A percentile compares a stretch with the other conserved stretches of the same genome.
Evolutionary conservation across 208 protist genomes (phyloP).

Genomic region (Acanthamoeba rhysodes): DNA sequence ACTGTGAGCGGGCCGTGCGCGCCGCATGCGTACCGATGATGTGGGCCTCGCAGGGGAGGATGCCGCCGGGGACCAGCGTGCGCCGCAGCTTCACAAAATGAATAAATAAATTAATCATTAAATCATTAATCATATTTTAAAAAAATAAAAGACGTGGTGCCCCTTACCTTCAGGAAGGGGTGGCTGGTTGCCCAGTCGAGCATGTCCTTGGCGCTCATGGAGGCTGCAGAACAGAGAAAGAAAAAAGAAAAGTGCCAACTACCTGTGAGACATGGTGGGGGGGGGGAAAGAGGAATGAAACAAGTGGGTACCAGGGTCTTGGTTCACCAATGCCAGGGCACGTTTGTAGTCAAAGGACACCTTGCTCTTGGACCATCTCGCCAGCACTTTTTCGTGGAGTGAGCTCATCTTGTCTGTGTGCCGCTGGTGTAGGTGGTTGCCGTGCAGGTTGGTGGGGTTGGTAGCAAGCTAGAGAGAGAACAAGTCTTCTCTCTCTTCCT

Average conservation of each 20-base stretch:
- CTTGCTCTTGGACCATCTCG: not conserved
- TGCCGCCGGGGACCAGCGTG: not conserved
- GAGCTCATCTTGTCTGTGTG: not conserved
- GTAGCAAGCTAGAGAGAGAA: no score
- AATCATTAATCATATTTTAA: not conserved
- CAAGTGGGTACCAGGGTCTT: not conserved
- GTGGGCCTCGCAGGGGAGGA: not conserved
- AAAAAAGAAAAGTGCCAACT: no score
- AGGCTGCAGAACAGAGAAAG: not conserved
- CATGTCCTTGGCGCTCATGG: not conserved
- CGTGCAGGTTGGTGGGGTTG: no score
- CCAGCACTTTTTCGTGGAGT: not conserved
- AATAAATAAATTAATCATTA: not conserved
- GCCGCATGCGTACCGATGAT: not conserved
- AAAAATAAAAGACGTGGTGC: no score
- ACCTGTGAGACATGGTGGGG: no score
- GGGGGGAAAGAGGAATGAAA: no score
- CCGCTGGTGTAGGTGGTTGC: no score
- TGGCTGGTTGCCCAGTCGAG: not conserved
- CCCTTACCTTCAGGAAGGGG: not conserved
- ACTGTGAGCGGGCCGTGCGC: not conserved
- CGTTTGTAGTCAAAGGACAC: not conserved
- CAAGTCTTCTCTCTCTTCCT: no score
- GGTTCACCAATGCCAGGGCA: not conserved
- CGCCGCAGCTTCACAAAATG: not conserved